Evolutionary conservation across 306 rosid genomes (phyloP), one percentile per base, ranked within the genome.

Genomic region (Quercus mongolica): DNA sequence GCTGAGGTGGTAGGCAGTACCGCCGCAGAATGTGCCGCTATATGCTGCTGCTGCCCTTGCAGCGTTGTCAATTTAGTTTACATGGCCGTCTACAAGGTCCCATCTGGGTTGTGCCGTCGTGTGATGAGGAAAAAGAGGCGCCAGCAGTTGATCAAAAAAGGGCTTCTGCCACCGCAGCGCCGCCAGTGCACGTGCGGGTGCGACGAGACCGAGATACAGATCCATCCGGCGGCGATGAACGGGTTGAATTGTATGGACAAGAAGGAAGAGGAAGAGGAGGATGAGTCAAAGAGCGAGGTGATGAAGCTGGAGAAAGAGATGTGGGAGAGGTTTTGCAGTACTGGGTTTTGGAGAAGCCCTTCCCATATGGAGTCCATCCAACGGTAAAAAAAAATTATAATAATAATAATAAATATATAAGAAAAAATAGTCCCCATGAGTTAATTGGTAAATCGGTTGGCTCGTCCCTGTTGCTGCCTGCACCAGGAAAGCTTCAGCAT

Each of bases 281-380:
- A 44, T 19, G 80, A 76, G 78, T 38, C 72, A 56, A 89, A 92
- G 25, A 65, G 71, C 62, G 82, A 82, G 21, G 87, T 75, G 51
- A 49, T 78, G 83, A 79, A 82, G 71, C 76, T 95, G 46, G 99
- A 93, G 84, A 88, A 87, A 74, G 98, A 93, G 89, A 95, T 95
- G 99, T 93, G 98, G 98, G 92, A 90, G 2, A 85, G 51, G 76
- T 95, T 95, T 56, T 84, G 83, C 74, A 20, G 82, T 1, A 71
- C 89, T 19, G 99, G 99, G 0, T 95, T 95, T 62, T 95, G 99
- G 99, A 89, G 97, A 79, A 95, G 99, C 59, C 85, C 89, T 1
- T 92, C 98, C 4, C 92, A 85, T 81, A 89, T 89, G 77, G 91
- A 94, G 31, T 19, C 77, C 4, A 49, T 86, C 0, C 52, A 56